phyloP scores from a whole-genome alignment of 805 yeast species.

The Jamesozyma rosinii region DNA sequence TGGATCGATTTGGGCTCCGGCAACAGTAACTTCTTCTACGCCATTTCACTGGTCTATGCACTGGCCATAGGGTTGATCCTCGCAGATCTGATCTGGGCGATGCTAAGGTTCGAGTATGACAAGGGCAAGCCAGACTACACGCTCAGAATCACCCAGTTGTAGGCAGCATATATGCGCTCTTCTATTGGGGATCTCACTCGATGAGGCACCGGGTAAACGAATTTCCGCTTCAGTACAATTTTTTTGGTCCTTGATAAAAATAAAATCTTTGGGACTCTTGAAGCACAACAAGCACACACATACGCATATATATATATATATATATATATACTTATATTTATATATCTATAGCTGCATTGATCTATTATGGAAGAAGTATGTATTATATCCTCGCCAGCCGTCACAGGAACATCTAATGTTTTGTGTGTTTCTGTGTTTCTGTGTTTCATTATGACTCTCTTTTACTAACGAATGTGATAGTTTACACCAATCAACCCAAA shows the following conservation, averaged over 20 bases:
- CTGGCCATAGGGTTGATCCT: slow-evolving; percentile 58
- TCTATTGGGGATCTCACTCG: not conserved
- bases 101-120: slow-evolving; percentile 58
- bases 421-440: not conserved
- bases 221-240: not conserved
- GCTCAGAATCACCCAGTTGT: slow-evolving; percentile 45
- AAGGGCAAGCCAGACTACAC: slow-evolving; percentile 31
- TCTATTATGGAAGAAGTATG: slow-evolving; percentile 2
- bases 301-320: not conserved
- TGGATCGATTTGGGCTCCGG: slow-evolving; percentile 96
- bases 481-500: slow-evolving; percentile 72
- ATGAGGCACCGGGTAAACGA: not conserved
- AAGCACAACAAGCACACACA: not conserved
- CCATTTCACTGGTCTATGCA: slow-evolving; percentile 76
- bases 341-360: too few relatives aligned
- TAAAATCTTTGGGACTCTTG: not conserved
- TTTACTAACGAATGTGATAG: slow-evolving; percentile 18
- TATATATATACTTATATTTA: too few relatives aligned
- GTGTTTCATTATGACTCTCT: not conserved
- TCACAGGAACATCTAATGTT: not conserved
- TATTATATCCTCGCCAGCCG: not conserved
- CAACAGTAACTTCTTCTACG: slow-evolving; percentile 91
- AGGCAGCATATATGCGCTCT: slow-evolving; percentile 1
- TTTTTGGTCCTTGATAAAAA: not conserved
- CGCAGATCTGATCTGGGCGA: slow-evolving; percentile 77